Evolutionary conservation across 1,284 basidiomycete genomes (phyloP).

Genomic region (Puccinia horiana): DNA sequence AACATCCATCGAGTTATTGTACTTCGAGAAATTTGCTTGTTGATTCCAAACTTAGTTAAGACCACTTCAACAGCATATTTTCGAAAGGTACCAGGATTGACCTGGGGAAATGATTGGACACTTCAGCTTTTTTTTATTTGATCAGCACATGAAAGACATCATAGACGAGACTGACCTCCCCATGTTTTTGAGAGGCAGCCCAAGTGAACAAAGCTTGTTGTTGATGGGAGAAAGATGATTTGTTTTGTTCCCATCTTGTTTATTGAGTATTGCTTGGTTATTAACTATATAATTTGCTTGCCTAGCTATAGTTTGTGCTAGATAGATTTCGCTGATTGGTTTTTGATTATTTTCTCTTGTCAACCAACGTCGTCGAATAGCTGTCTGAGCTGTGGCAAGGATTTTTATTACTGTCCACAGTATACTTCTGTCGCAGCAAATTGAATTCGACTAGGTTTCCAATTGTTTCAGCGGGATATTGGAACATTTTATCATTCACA

Average conservation of each 20-base stretch:
- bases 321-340: neutral
- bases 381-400: neutral
- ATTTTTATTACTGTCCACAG: neutral
- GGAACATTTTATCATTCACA: neutral
- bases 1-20: slow-evolving; percentile 24
- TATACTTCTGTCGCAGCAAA: neutral
- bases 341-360: neutral
- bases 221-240: neutral
- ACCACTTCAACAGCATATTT: neutral
- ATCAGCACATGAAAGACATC: neutral
- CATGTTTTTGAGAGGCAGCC: slow-evolving; percentile 6
- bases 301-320: neutral
- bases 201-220: neutral
- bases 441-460: neutral
- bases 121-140: neutral
- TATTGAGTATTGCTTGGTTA: neutral
- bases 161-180: slow-evolving; percentile 1
- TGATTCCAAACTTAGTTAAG: neutral
- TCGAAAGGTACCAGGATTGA: neutral
- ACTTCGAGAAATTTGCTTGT: neutral
- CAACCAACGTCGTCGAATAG: neutral
- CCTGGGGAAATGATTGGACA: slow-evolving; percentile 6
- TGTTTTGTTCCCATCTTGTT: neutral
- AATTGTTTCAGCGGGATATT: neutral
- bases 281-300: neutral